Evolutionary conservation across 306 rosid species (phyloP), one percentile per base, ranked within the genome.

Genomic region (Castanea sativa): DNA sequence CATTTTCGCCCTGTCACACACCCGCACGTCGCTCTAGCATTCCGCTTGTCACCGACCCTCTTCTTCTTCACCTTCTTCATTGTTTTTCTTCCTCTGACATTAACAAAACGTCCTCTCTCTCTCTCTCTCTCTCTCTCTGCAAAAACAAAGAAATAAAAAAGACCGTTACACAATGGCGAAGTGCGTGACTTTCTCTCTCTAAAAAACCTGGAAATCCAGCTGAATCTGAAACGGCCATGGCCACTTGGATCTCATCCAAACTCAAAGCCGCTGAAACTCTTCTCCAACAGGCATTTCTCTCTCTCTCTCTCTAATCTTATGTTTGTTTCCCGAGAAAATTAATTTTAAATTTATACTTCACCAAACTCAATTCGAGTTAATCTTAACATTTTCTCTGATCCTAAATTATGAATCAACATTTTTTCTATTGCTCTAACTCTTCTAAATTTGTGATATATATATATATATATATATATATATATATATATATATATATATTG

Each of bases 201-300:
- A 27, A 61, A 21, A 38, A 21, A 57, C 35, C 14, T 23, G 27
- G 14, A 58, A 29, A 33, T 51, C 21, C 63, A 86, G 82, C 82
- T 80, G 32, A 73, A 63, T 61, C 67, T 8, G 25, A 64, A 27
- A 9, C 75, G 35, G 73, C 76, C 80, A 96, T 93, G 99, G 96
- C 99, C 59, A 87, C 91, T 85, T 95, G 99, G 99, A 91, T 93
- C 91, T 93, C 98, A 80, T 90, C 98, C 85, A 93, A 96, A 77
- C 98, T 96, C 84, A 96, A 88, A 93, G 98, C 94, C 59, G 97
- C 97, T 0, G 99, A 96, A 87, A 93, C 23, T 79, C 82, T 96
- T 87, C 99, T 96, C 71, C 99, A 91, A 43, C 99, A 96, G 97
- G 99, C 73, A 87, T 77, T 74, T 79, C 41, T 71, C 74, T 79